Evolutionary conservation across 805 yeast species (phyloP).

Genomic region (Geotrichum ghanense): DNA sequence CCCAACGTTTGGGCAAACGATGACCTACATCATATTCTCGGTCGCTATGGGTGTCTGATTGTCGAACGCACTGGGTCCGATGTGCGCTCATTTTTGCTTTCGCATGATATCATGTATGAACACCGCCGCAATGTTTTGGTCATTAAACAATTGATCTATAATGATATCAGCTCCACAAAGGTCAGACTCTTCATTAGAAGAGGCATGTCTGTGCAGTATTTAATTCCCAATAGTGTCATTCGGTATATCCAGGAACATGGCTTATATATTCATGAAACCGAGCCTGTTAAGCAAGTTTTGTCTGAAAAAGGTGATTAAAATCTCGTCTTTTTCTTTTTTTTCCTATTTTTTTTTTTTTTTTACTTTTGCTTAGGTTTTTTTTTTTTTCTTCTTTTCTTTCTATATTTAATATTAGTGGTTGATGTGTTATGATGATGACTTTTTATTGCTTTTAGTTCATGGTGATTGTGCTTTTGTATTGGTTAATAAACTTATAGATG

Average conservation of each 20-base stretch:
- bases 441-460: too few species aligned
- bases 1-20: conserved; percentile 98
- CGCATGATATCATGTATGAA: conserved; percentile 96
- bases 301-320: conserved; percentile 20
- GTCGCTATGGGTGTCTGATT: conserved; percentile 90
- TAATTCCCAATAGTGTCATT: conserved; percentile 87
- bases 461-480: too few species aligned
- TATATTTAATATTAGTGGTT: too few species aligned
- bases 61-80: conserved; percentile 96
- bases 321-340: too few species aligned
- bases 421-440: too few species aligned
- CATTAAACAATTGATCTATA: conserved; percentile 90
- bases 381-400: too few species aligned
- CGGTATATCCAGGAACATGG: conserved; percentile 90
- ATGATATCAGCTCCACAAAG: conserved; percentile 91
- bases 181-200: conserved; percentile 85
- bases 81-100: conserved; percentile 79
- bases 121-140: conserved; percentile 87
- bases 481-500: too few species aligned
- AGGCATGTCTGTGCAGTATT: conserved; percentile 93
- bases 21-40: conserved; percentile 89
- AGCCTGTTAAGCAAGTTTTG: conserved; percentile 84
- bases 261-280: conserved; percentile 72
- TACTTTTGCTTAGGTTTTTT: too few species aligned
- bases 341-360: too few species aligned